These are phyloP conservation scores for Salix brachista DNA, from an alignment of 345 rosid genomes.

Conservation along the genomic window DNA sequence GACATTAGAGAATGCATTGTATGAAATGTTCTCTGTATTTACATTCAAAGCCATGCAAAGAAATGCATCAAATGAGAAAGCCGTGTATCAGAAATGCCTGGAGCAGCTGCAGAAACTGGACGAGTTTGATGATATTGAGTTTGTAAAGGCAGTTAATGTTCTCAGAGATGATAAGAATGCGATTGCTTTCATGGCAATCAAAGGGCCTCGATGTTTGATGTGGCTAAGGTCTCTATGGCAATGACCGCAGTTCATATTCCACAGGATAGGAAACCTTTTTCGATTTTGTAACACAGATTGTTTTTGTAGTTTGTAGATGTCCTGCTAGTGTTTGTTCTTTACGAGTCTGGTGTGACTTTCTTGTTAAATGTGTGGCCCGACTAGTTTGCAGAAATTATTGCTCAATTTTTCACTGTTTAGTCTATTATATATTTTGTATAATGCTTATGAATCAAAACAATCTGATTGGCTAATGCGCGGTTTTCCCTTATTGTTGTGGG, in stretches of 20 bases:
- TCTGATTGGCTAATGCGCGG: no score
- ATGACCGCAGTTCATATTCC: not conserved
- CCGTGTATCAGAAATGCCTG: constrained; percentile 30
- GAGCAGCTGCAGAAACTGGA: constrained; percentile 37
- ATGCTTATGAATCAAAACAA: no score
- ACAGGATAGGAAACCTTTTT: no score
- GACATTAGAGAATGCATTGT: constrained; percentile 25
- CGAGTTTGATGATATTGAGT: constrained; percentile 28
- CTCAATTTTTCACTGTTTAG: no score
- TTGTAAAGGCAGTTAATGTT: constrained; percentile 29
- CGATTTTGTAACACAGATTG: no score
- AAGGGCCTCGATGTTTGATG: constrained; percentile 25
- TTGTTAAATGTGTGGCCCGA: no score
- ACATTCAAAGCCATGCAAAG: constrained; percentile 18
- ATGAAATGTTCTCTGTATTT: constrained; percentile 29
- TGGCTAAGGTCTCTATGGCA: constrained; percentile 36
- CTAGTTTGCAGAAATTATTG: no score
- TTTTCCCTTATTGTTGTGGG: no score
- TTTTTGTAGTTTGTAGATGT: no score
- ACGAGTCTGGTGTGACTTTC: no score
- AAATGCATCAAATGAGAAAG: constrained; percentile 21
- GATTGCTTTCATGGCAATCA: constrained; percentile 31
- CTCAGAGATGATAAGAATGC: constrained; percentile 39
- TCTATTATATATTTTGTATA: no score
- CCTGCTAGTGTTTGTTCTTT: no score